Conservation (phyloP, 305 asterid genomes). For the Ajuga reptans region DNA sequence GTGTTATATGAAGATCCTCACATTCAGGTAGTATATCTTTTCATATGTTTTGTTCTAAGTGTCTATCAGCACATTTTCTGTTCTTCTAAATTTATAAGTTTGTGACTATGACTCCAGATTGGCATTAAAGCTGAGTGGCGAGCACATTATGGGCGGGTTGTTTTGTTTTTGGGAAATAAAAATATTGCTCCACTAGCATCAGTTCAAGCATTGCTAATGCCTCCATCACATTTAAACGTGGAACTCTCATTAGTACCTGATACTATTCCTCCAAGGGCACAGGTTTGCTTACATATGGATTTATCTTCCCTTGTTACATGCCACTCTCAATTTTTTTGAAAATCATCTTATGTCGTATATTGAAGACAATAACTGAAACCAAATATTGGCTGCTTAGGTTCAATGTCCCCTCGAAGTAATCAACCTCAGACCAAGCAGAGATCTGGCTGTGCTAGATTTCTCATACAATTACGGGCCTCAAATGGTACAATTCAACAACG, state of each 20-base stretch:
- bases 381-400: conserved; percentile 37
- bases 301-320: conserved; percentile 1
- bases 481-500: conserved; percentile 42
- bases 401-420: conserved; percentile 79
- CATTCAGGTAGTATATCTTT: conserved; percentile 51
- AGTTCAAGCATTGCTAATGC: conserved; percentile 63
- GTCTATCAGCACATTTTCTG: neutral
- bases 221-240: conserved; percentile 69
- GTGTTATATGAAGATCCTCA: conserved; percentile 83
- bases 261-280: conserved; percentile 93
- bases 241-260: conserved; percentile 88
- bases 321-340: neutral
- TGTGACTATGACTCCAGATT: conserved; percentile 44
- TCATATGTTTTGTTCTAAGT: neutral
- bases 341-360: neutral
- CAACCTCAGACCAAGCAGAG: conserved; percentile 87
- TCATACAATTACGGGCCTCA: conserved; percentile 66
- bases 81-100: conserved; percentile 15
- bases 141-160: conserved; percentile 69
- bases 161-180: conserved; percentile 89
- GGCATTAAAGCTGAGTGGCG: conserved; percentile 95
- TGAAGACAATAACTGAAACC: conserved; percentile 7
- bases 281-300: conserved; percentile 38
- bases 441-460: conserved; percentile 83
- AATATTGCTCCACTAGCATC: conserved; percentile 66